These are phyloP conservation scores for Pythium phragmitis DNA, from an alignment of 352 stramenopile genomes.

Conservation along the genomic window DNA sequence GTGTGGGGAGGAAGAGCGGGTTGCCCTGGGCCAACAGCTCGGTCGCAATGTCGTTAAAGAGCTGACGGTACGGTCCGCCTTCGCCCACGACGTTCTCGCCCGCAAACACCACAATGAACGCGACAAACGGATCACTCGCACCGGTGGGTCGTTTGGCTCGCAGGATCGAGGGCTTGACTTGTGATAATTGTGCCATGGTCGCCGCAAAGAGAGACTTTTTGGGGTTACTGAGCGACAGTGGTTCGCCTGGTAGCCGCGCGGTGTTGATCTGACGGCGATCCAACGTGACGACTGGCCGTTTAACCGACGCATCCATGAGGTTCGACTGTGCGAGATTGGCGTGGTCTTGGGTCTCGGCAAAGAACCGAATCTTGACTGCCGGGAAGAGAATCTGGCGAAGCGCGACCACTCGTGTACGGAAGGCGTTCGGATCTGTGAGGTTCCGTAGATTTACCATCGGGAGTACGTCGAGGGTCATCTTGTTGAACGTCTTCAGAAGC, in stretches of 20 bases:
- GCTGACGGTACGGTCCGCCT: conserved; percentile 71
- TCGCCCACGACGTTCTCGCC: conserved; percentile 82
- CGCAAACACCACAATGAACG: conserved; percentile 76
- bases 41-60: conserved; percentile 77
- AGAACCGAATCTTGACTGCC: conserved; percentile 74
- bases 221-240: conserved; percentile 39
- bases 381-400: conserved; percentile 73
- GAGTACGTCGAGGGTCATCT: conserved; percentile 45
- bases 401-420: conserved; percentile 50
- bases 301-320: conserved; percentile 41
- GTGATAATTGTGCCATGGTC: conserved; percentile 53
- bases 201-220: conserved; percentile 70
- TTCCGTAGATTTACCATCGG: conserved; percentile 67
- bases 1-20: conserved; percentile 66
- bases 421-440: conserved; percentile 43
- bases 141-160: conserved; percentile 71
- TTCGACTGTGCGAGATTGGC: conserved; percentile 53
- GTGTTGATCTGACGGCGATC: conserved; percentile 57
- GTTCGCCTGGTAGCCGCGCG: conserved; percentile 22
- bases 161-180: conserved; percentile 45
- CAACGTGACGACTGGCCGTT: conserved; percentile 66
- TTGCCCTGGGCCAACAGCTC: conserved; percentile 55
- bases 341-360: conserved; percentile 68
- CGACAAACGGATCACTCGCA: conserved; percentile 77
- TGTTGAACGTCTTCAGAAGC: conserved; percentile 63